phyloP scores from a whole-genome alignment of 345 rosid genomes.

The Salix brachista region DNA sequence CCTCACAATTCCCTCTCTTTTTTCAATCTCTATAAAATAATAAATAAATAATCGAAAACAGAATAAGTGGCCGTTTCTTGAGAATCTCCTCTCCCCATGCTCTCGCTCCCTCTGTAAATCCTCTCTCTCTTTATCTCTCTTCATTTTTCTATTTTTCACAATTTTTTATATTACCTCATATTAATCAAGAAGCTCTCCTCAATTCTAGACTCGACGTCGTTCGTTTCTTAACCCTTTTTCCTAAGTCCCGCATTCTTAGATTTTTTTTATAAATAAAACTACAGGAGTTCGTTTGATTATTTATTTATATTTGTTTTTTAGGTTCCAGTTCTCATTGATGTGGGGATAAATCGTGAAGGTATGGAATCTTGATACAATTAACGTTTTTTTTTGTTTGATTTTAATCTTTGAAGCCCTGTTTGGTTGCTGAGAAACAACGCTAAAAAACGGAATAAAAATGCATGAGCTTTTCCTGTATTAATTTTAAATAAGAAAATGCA shows the following conservation, averaged over 20 bases:
- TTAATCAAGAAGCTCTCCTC: neutral
- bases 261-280: neutral
- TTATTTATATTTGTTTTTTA: constrained; percentile 6
- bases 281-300: neutral
- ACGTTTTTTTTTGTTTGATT: neutral
- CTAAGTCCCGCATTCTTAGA: neutral
- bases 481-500: neutral
- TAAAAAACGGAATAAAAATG: neutral
- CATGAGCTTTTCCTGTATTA: neutral
- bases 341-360: constrained; percentile 19
- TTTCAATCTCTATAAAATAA: neutral
- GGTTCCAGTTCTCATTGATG: constrained; percentile 6
- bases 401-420: neutral
- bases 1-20: neutral
- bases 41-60: neutral
- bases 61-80: constrained; percentile 13
- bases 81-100: constrained; percentile 16
- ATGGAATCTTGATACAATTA: neutral
- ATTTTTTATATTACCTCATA: neutral
- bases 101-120: constrained; percentile 11
- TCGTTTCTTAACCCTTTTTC: neutral
- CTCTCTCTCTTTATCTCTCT: neutral
- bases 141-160: neutral
- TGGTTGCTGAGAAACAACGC: constrained; percentile 14
- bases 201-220: neutral